These are phyloP conservation scores for Leishmania amazonensis DNA, from an alignment of 208 protist species.

Conservation along the genomic window DNA sequence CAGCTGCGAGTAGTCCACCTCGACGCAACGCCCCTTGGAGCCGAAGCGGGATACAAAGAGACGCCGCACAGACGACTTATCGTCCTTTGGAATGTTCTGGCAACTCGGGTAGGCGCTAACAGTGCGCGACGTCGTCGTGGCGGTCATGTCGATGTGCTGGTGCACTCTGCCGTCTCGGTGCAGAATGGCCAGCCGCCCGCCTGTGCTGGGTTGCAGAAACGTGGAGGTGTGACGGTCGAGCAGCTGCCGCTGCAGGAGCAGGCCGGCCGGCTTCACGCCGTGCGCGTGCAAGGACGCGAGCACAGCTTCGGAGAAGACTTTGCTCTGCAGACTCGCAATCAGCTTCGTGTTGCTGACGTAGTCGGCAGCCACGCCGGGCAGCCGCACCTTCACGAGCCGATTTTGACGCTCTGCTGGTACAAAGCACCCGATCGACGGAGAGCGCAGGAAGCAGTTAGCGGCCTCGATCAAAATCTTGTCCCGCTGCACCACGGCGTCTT, in stretches of 20 bases:
- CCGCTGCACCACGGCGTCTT: constrained; percentile 42
- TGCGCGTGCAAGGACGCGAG: constrained; percentile 52
- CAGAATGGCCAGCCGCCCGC: constrained; percentile 54
- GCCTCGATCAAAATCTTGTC: constrained; percentile 52
- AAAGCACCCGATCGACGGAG: constrained; percentile 70
- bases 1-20: constrained; percentile 92
- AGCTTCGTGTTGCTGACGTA: constrained; percentile 42
- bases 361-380: constrained; percentile 64
- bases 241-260: constrained; percentile 67
- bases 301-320: constrained; percentile 49
- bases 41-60: constrained; percentile 87
- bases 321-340: constrained; percentile 38
- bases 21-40: constrained; percentile 70
- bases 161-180: constrained; percentile 67
- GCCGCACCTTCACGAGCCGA: constrained; percentile 38
- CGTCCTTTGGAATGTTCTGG: constrained; percentile 90
- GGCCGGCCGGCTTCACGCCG: constrained; percentile 48
- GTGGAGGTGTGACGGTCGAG: constrained; percentile 58
- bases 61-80: constrained; percentile 77
- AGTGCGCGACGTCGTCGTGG: constrained; percentile 82
- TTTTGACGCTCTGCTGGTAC: constrained; percentile 50
- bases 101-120: constrained; percentile 84
- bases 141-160: constrained; percentile 86
- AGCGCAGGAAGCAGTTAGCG: constrained; percentile 57
- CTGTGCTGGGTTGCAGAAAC: constrained; percentile 49